Evolutionary conservation across 352 stramenopile genomes (phyloP).

Genomic region (Globisporangium okanoganense): DNA sequence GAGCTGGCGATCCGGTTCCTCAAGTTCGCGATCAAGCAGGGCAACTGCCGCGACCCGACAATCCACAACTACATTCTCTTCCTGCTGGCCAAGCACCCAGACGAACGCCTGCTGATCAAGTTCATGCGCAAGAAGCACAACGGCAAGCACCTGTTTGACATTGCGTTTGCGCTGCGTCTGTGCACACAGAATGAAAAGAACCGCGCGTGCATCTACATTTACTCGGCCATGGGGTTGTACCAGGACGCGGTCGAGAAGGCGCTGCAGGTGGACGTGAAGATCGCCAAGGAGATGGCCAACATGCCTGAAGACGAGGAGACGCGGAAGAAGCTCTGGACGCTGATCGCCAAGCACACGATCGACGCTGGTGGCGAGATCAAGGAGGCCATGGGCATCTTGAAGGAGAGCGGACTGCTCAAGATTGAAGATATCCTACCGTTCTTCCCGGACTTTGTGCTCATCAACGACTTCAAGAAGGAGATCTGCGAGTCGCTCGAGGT

Average conservation of each 20-base stretch:
- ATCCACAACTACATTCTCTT: constrained; percentile 94
- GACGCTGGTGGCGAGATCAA: constrained; percentile 84
- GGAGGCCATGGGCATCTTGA: constrained; percentile 81
- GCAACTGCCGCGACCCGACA: constrained; percentile 78
- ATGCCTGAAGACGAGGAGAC: constrained; percentile 88
- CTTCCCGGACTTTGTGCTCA: constrained; percentile 94
- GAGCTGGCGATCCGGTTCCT: constrained; percentile 92
- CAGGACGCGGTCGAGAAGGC: constrained; percentile 91
- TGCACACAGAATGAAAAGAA: constrained; percentile 92
- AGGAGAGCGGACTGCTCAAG: constrained; percentile 85
- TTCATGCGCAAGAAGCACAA: constrained; percentile 89
- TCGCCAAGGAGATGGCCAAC: constrained; percentile 92
- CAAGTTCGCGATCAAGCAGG: constrained; percentile 92
- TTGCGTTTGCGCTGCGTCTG: constrained; percentile 89
- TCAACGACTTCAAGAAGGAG: constrained; percentile 95
- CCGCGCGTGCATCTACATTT: constrained; percentile 93
- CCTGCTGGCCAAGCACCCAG: constrained; percentile 86
- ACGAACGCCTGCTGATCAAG: constrained; percentile 87
- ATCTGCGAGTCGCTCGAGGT: constrained; percentile 91
- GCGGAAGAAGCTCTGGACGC: constrained; percentile 91
- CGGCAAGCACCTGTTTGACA: constrained; percentile 87
- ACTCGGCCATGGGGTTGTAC: constrained; percentile 91
- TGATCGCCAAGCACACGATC: constrained; percentile 92
- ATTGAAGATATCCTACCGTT: constrained; percentile 95
- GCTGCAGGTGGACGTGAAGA: constrained; percentile 89